These are phyloP conservation scores for Phytopythium mirpurense DNA, from an alignment of 352 stramenopile genomes.

Conservation along the genomic window DNA sequence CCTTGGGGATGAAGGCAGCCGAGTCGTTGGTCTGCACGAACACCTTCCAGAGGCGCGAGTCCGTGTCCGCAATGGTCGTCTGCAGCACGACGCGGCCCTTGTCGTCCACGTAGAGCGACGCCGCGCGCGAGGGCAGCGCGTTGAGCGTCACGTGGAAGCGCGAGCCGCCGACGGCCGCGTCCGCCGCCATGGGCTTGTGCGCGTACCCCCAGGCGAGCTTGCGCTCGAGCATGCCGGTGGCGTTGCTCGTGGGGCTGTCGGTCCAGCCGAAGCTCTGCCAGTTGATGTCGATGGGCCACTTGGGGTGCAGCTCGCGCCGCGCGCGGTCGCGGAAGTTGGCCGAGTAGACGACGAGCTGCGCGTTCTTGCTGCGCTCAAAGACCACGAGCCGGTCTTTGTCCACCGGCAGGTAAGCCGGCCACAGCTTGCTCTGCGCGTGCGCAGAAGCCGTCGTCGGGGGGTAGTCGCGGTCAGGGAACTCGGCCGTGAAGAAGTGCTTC, in stretches of 20 bases:
- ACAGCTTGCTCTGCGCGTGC: constrained; percentile 58
- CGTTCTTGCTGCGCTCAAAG: constrained; percentile 81
- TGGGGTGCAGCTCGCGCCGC: constrained; percentile 41
- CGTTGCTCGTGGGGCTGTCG: constrained; percentile 50
- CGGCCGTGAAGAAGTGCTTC: constrained; percentile 56
- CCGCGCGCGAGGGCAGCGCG: constrained; percentile 44
- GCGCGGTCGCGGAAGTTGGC: constrained; percentile 57
- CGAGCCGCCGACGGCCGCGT: constrained; percentile 20
- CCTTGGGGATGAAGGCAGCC: constrained; percentile 61
- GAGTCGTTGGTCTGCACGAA: constrained; percentile 60
- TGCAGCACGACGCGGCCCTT: constrained; percentile 52
- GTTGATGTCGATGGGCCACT: constrained; percentile 73
- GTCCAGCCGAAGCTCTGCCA: constrained; percentile 84
- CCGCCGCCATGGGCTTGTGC: constrained; percentile 31
- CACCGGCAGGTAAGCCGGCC: constrained; percentile 58
- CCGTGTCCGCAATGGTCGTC: constrained; percentile 34
- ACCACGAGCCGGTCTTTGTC: constrained; percentile 59
- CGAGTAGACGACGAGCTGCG: constrained; percentile 72
- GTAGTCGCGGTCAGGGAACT: constrained; percentile 74
- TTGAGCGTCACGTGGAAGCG: constrained; percentile 65
- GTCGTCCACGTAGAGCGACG: constrained; percentile 52
- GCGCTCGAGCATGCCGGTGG: constrained; percentile 61
- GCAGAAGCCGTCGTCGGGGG: constrained; percentile 45
- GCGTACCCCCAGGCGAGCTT: constrained; percentile 65
- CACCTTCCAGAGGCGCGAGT: constrained; percentile 66